Evolutionary conservation across 768 basidiomycete genomes (phyloP).

Genomic region (Mycena filopes): DNA sequence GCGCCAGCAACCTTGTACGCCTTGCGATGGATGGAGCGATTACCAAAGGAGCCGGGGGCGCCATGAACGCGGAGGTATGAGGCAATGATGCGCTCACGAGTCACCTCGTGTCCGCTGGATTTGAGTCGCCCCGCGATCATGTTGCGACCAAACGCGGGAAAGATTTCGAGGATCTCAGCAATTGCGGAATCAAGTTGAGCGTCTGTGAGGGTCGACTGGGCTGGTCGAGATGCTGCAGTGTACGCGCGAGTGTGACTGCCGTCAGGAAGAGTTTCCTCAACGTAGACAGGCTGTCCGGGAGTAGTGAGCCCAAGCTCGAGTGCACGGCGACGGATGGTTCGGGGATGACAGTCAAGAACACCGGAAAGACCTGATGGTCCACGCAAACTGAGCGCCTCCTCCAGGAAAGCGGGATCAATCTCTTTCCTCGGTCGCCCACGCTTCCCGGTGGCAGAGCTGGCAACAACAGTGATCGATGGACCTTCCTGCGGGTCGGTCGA

Average conservation of each 20-base stretch:
- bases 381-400: constrained; percentile 39
- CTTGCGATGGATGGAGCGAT: constrained; percentile 36
- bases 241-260: neutral
- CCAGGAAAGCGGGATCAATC: constrained; percentile 37
- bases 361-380: neutral
- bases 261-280: neutral
- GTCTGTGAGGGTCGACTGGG: constrained; percentile 35
- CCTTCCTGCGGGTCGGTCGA: constrained; percentile 31
- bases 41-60: constrained; percentile 37
- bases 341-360: neutral
- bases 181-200: constrained; percentile 36
- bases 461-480: neutral
- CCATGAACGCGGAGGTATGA: constrained; percentile 37
- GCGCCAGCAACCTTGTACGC: constrained; percentile 46
- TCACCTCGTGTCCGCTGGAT: constrained; percentile 34
- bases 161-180: constrained; percentile 33
- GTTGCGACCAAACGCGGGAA: constrained; percentile 39
- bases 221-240: neutral
- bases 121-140: constrained; percentile 39
- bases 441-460: constrained; percentile 18
- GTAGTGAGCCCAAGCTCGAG: constrained; percentile 26
- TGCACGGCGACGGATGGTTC: constrained; percentile 26
- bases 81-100: constrained; percentile 28
- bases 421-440: constrained; percentile 30
- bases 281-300: constrained; percentile 20